Conservation (phyloP, 1,139 yeast species). For the Suhomyces yuchorum region DNA sequence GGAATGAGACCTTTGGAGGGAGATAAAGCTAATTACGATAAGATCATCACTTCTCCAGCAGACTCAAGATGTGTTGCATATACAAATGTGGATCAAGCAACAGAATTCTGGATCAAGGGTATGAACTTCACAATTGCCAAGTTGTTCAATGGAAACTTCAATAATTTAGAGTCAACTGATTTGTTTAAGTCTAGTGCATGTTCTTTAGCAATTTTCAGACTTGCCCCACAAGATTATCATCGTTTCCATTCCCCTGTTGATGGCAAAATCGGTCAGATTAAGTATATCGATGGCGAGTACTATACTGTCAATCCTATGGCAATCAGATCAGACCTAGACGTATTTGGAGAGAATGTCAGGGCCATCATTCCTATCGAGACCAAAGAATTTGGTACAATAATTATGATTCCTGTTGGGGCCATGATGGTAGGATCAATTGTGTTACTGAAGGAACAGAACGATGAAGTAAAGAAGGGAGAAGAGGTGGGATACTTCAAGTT, state of each 20-base stretch:
- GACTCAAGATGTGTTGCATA: constrained; percentile 85
- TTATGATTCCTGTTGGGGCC: constrained; percentile 88
- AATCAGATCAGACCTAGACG: constrained; percentile 81
- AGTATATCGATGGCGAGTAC: constrained; percentile 80
- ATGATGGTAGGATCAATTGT: constrained; percentile 98
- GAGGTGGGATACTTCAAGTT: constrained; percentile 94
- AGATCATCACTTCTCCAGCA: constrained; percentile 75
- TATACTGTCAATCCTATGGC: constrained; percentile 99
- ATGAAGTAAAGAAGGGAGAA: constrained; percentile 63
- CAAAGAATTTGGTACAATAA: constrained; percentile 70
- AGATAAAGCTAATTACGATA: constrained; percentile 33
- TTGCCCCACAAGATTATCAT: constrained; percentile 98
- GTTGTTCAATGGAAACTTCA: constrained; percentile 60
- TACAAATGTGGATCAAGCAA: constrained; percentile 61
- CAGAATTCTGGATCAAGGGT: constrained; percentile 89
- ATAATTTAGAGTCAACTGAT: constrained; percentile 48
- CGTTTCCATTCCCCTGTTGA: constrained; percentile 87
- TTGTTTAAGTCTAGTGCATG: constrained; percentile 46
- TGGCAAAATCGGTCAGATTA: constrained; percentile 68
- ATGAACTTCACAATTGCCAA: constrained; percentile 69
- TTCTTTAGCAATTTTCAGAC: constrained; percentile 73
- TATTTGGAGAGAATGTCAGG: constrained; percentile 88
- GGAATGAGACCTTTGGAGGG: constrained; percentile 74
- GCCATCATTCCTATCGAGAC: constrained; percentile 77
- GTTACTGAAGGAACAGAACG: constrained; percentile 66